Percentiles rank a stretch among this genome's conserved stretches.
Evolutionary conservation across 2,329 filamentous ascomycete species (phyloP).

Genomic region (Aspergillus nomiae): DNA sequence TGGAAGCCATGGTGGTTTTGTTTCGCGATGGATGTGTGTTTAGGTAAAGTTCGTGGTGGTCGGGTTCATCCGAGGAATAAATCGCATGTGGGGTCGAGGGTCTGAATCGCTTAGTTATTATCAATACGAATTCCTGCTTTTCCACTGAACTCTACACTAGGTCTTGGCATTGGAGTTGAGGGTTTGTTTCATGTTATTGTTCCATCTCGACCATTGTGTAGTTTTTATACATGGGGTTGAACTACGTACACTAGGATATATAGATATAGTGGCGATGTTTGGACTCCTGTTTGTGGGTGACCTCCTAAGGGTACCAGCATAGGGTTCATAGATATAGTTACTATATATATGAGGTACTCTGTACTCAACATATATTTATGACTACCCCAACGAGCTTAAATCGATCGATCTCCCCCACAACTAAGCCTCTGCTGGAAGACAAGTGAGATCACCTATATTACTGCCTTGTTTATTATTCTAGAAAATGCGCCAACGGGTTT

Average conservation of each 20-base stretch:
- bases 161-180: not conserved
- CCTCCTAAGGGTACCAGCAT: not conserved
- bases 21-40: not conserved
- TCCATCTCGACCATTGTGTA: not conserved
- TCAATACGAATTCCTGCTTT: not conserved
- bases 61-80: not conserved
- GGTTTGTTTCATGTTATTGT: not conserved
- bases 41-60: not conserved
- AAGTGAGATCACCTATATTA: no score
- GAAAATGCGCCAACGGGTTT: no score
- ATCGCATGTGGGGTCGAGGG: not conserved
- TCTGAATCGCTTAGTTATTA: not conserved
- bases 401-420: no score
- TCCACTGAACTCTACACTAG: not conserved
- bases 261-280: not conserved
- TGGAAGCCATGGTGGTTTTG: constrained; percentile 2
- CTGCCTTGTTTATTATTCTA: no score
- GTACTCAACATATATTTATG: no score
- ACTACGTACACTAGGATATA: not conserved
- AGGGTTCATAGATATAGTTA: not conserved
- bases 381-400: no score
- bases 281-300: not conserved
- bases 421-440: no score
- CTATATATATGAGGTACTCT: no score
- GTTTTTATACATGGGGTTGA: not conserved